These are phyloP conservation scores for Solanum hybrid DNA, from an alignment of 305 asterid genomes.

Conservation along the genomic window DNA sequence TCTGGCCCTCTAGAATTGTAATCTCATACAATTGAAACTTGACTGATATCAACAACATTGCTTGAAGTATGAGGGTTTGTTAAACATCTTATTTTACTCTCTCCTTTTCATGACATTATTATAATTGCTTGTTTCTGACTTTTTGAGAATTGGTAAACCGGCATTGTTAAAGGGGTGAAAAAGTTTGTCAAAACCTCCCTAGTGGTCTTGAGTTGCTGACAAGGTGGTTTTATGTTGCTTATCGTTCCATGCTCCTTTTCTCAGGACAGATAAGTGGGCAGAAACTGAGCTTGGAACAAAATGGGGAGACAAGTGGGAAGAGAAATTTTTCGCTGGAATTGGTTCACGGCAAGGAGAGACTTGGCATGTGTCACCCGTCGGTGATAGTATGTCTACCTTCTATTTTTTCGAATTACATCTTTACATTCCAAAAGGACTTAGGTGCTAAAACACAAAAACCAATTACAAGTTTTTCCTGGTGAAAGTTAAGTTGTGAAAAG, in stretches of 20 bases:
- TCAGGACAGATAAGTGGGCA: slow-evolving; percentile 99
- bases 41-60: not conserved
- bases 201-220: not conserved
- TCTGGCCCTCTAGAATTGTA: not conserved
- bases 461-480: not conserved
- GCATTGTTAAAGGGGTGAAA: not conserved
- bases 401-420: not conserved
- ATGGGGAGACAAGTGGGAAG: slow-evolving; percentile 99
- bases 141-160: not conserved
- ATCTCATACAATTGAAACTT: not conserved
- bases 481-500: not conserved
- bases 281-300: slow-evolving; percentile 96
- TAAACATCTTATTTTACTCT: not conserved
- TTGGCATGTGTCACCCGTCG: slow-evolving; percentile 77
- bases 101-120: not conserved
- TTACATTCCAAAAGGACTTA: not conserved
- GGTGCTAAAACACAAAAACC: not conserved
- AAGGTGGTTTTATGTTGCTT: not conserved
- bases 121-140: not conserved
- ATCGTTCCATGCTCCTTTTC: not conserved
- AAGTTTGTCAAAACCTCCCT: not conserved
- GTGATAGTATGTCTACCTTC: slow-evolving; percentile 44
- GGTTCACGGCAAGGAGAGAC: slow-evolving; percentile 99
- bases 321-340: slow-evolving; percentile 78
- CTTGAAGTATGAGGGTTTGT: not conserved